Evolutionary conservation across 495 filamentous ascomycete species (phyloP).

Genomic region (Bathelium albidoporum): DNA sequence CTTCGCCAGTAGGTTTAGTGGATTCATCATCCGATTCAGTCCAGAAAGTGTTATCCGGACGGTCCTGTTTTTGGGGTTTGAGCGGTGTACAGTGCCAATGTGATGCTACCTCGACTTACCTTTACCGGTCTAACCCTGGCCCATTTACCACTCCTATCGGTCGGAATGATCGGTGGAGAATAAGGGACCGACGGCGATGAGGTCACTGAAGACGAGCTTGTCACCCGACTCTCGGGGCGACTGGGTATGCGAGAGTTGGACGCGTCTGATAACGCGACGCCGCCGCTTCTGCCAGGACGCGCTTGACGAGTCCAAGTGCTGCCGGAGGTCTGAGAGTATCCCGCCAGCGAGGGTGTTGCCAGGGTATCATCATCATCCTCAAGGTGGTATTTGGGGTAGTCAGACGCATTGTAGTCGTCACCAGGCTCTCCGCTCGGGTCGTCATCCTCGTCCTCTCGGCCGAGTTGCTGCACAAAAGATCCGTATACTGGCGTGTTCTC

Average conservation of each 20-base stretch:
- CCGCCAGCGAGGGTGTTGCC: not conserved
- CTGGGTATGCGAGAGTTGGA: not conserved
- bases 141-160: not conserved
- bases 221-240: not conserved
- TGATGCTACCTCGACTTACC: not conserved
- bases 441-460: not conserved
- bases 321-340: not conserved
- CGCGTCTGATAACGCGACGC: not conserved
- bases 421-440: no score
- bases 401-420: no score
- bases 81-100: not conserved
- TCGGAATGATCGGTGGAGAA: not conserved
- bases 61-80: not conserved
- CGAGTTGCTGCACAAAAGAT: not conserved
- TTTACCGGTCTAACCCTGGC: not conserved
- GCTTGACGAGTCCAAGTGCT: not conserved
- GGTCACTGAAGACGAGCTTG: not conserved
- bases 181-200: not conserved
- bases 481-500: not conserved
- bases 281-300: not conserved
- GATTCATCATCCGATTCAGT: not conserved
- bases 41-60: not conserved
- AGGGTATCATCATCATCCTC: not conserved
- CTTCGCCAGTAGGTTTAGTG: not conserved
- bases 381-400: no score